phyloP scores from a whole-genome alignment of 129 eudicot genomes.

The Pulicaria dysenterica region DNA sequence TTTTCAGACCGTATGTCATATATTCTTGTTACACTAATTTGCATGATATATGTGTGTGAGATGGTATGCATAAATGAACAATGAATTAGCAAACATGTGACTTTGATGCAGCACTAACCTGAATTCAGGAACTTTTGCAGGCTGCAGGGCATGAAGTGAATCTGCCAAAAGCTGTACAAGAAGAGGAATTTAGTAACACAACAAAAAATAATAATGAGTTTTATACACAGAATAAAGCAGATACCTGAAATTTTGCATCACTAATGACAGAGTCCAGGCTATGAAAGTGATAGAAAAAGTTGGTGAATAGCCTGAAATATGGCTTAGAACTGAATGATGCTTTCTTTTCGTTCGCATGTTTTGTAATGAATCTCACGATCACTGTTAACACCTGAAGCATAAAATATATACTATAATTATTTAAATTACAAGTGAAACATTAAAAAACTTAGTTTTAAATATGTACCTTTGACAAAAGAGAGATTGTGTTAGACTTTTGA shows the following conservation, averaged over 20 bases:
- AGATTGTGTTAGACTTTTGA: conserved; percentile 54
- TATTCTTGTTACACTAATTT: not conserved
- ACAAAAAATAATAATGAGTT: not conserved
- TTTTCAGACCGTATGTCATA: not conserved
- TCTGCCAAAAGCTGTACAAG: conserved; percentile 55
- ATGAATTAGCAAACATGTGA: not conserved
- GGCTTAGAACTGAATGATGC: conserved; percentile 64
- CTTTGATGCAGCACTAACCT: conserved; percentile 42
- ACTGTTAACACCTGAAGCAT: conserved; percentile 61
- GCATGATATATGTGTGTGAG: not conserved
- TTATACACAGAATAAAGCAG: not conserved
- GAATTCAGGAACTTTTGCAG: conserved; percentile 76
- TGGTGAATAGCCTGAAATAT: conserved; percentile 66
- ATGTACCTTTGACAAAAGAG: conserved; percentile 63
- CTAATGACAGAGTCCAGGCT: conserved; percentile 54
- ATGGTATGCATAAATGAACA: not conserved
- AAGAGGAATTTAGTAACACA: not conserved
- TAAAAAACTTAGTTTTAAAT: not conserved
- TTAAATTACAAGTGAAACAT: not conserved
- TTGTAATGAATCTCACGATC: conserved; percentile 50
- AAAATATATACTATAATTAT: not conserved
- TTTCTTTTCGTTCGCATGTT: conserved; percentile 65
- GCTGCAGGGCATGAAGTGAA: conserved; percentile 71
- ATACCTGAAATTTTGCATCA: conserved; percentile 72
- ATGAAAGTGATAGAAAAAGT: conserved; percentile 53